Percentiles rank a stretch among this genome's conserved stretches.
phyloP scores from a whole-genome alignment of 2,329 filamentous ascomycete species.

The Trichothecium sympodiale region DNA sequence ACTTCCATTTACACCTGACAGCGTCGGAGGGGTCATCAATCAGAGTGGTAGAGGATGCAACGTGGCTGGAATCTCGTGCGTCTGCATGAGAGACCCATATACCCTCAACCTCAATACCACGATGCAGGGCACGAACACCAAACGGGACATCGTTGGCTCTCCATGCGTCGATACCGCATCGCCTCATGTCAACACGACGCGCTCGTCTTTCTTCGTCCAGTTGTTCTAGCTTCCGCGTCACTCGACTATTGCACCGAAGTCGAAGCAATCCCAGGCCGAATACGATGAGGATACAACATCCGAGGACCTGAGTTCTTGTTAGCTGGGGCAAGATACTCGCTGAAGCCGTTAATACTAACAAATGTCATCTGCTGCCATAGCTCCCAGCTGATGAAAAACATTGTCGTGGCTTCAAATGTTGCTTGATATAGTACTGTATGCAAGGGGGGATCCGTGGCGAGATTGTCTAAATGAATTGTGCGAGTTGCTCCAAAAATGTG shows the following conservation, averaged over 20 bases:
- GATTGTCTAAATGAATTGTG: not conserved
- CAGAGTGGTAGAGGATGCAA: constrained; percentile 13
- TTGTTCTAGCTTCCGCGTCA: constrained; percentile 44
- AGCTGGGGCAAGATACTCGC: not conserved
- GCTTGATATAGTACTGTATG: no score
- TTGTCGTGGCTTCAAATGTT: constrained; percentile 14
- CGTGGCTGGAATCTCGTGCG: constrained; percentile 20
- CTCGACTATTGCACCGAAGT: constrained; percentile 49
- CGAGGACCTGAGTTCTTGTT: constrained; percentile 49
- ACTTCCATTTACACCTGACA: no score
- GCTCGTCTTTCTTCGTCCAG: constrained; percentile 56
- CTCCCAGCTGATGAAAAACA: constrained; percentile 60
- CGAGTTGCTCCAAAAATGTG: not conserved
- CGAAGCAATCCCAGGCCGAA: constrained; percentile 59
- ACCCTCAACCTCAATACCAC: constrained; percentile 72
- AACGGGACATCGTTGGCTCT: constrained; percentile 60
- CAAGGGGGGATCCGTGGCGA: no score
- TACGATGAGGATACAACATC: constrained; percentile 56
- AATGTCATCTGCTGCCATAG: constrained; percentile 88
- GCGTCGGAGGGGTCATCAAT: constrained; percentile 5
- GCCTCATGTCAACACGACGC: constrained; percentile 40
- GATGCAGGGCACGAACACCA: constrained; percentile 74
- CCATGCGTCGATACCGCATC: constrained; percentile 34
- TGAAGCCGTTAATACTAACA: constrained; percentile 42
- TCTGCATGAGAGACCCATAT: constrained; percentile 60